Conservation (phyloP, 2,329 filamentous ascomycete genomes). For the Thermothelomyces thermophilus region DNA sequence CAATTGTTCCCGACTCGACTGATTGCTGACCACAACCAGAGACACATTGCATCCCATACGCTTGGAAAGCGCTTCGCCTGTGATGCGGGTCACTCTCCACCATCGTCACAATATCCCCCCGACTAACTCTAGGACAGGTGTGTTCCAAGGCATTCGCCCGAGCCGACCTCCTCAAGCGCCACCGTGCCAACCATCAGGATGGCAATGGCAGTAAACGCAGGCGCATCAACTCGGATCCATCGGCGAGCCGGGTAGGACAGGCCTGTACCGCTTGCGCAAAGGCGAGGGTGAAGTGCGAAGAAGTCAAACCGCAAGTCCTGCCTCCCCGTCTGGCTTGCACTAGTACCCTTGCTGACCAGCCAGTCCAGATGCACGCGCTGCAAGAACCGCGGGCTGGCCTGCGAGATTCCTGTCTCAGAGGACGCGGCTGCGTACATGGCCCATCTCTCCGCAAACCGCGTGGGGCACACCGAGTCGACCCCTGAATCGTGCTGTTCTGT, state of each 20-base stretch:
- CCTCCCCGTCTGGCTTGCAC: neutral
- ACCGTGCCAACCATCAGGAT: slow-evolving; percentile 46
- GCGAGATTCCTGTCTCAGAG: slow-evolving; percentile 36
- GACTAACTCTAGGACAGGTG: slow-evolving; percentile 32
- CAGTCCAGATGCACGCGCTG: slow-evolving; percentile 40
- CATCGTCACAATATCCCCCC: neutral
- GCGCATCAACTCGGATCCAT: slow-evolving; percentile 39
- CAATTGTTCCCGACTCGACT: too few relatives aligned
- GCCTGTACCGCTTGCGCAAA: slow-evolving; percentile 46
- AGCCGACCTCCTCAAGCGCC: slow-evolving; percentile 47
- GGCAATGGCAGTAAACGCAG: slow-evolving; percentile 42
- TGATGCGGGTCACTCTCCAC: slow-evolving; percentile 22
- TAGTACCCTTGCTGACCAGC: neutral
- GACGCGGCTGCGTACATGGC: slow-evolving; percentile 39
- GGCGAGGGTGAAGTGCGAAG: slow-evolving; percentile 50
- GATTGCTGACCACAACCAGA: slow-evolving; percentile 17
- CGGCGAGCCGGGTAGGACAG: slow-evolving; percentile 44
- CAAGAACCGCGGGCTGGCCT: slow-evolving; percentile 40
- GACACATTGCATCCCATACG: slow-evolving; percentile 46
- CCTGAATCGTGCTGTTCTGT: slow-evolving; percentile 14
- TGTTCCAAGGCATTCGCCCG: slow-evolving; percentile 49
- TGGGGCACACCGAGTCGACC: slow-evolving; percentile 16
- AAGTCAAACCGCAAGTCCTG: slow-evolving; percentile 38
- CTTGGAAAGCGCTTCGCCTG: slow-evolving; percentile 45
- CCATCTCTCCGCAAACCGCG: slow-evolving; percentile 37